Evolutionary conservation across 768 basidiomycete species (phyloP).

Genomic region (Rhodocollybia butyracea): DNA sequence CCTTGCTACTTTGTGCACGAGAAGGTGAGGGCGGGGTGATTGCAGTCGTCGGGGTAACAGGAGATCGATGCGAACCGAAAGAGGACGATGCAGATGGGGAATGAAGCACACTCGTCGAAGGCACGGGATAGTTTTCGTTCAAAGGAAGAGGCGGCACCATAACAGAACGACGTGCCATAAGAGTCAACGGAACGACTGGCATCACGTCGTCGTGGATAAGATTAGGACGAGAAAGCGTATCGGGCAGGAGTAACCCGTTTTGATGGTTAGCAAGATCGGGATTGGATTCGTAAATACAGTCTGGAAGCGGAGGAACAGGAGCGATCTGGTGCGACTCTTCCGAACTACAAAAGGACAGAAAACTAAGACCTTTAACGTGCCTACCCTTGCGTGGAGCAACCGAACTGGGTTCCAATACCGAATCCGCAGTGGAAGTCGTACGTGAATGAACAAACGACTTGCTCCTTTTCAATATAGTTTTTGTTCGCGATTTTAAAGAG

Average conservation of each 20-base stretch:
- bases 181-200: neutral
- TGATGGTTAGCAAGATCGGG: neutral
- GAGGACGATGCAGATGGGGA: neutral
- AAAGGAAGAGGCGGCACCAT: too few species aligned
- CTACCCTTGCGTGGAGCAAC: neutral
- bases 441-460: neutral
- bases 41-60: neutral
- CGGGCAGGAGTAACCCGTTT: neutral
- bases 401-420: neutral
- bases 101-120: neutral
- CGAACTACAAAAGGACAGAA: neutral
- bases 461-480: neutral
- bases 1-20: neutral
- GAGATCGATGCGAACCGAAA: neutral
- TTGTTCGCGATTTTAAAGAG: neutral
- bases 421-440: neutral
- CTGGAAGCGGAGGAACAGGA: neutral
- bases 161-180: neutral
- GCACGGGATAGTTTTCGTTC: neutral
- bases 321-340: neutral
- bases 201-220: neutral
- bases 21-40: neutral
- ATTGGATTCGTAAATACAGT: neutral
- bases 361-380: neutral
- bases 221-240: neutral